Evolutionary conservation across 2,329 filamentous ascomycete species (phyloP), one percentile per base, ranked within the genome.

Genomic region (Ophidiomyces ophidiicola): DNA sequence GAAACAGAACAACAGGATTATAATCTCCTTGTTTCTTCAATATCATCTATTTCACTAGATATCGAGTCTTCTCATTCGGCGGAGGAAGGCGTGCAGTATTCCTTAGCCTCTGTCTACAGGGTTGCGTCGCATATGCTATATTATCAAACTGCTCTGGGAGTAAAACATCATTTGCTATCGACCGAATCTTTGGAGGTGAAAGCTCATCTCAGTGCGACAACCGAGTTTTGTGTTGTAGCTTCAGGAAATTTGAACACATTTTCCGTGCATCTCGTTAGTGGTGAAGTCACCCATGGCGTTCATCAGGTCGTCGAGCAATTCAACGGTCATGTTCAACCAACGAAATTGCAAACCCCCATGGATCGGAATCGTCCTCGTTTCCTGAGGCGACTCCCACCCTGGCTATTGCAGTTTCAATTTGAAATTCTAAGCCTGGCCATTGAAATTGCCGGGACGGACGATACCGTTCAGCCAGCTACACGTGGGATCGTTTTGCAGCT

Each of bases 1-100:
- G 57, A 63, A 33, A 59, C 66, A 4, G 55, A 56, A 3, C 70
- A 76, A 0, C 83, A 86, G 44, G 87, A 96, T 48, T 96, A 90
- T 49, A 90, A 98, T 54, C 71, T 98, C 20, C 81, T 98, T 31
- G 94, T 98, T 33, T 94, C 85, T 1, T 90, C 86, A 2, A 84
- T 94, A 7, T 96, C 92, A 0, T 94, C 88, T 0, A 76, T 96
- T 25, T 93, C 88, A 0, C 65, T 96, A 15, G 90, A 98, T 52
- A 72, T 93, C 33, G 90, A 98, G 54, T 94, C 90, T 0, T 94
- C 86, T n/a, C 90, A 98, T 61, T 90, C 85, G 2, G 70, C 80
- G 0, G 75, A 84, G 24, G 82, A 82, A 42, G 82, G 92, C 23
- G 65, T 86, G 3, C 82, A 94, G 54, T 98, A 98, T 59, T 84